phyloP scores from a whole-genome alignment of 2,329 filamentous ascomycete species.

The Apiospora hydei region DNA sequence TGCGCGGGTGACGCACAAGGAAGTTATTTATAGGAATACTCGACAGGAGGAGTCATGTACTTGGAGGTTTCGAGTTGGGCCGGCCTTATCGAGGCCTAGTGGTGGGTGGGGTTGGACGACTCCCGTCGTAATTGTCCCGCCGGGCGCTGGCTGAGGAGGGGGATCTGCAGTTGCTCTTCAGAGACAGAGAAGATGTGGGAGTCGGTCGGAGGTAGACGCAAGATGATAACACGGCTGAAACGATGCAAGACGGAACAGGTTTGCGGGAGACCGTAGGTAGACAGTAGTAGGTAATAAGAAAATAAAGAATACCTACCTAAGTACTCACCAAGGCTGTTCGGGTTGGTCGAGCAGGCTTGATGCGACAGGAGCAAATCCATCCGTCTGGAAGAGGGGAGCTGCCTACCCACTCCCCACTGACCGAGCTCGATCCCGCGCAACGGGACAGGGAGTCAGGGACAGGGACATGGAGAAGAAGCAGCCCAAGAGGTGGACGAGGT shows the following conservation, averaged over 20 bases:
- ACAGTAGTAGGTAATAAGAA: slow-evolving; percentile 1
- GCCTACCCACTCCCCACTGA: slow-evolving; percentile 13
- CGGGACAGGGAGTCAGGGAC: slow-evolving; percentile 2
- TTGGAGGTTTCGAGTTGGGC: slow-evolving; percentile 24
- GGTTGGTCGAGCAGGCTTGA: not conserved
- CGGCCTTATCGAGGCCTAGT: slow-evolving; percentile 21
- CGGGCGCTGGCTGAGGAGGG: slow-evolving; percentile 3
- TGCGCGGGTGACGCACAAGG: slow-evolving; percentile 23
- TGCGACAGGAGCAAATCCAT: slow-evolving; percentile 16
- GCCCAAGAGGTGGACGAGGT: slow-evolving; percentile 16
- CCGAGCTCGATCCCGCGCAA: slow-evolving; percentile 17
- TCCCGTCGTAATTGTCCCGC: slow-evolving; percentile 14
- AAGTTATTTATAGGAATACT: slow-evolving; percentile 26
- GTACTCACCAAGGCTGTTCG: not conserved
- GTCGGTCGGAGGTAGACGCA: not conserved
- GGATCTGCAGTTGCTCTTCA: not conserved
- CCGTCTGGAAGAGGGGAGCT: not conserved
- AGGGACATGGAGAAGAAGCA: slow-evolving; percentile 8
- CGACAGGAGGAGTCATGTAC: slow-evolving; percentile 15
- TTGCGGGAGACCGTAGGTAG: not conserved
- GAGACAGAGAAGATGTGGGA: not conserved
- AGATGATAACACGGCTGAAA: not conserved
- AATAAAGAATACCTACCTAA: not conserved
- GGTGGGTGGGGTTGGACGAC: slow-evolving; percentile 24
- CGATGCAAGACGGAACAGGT: slow-evolving; percentile 14